Evolutionary conservation across 2,329 filamentous ascomycete genomes (phyloP), one percentile per base, ranked within the genome.

Genomic region (Colletotrichum sp.): DNA sequence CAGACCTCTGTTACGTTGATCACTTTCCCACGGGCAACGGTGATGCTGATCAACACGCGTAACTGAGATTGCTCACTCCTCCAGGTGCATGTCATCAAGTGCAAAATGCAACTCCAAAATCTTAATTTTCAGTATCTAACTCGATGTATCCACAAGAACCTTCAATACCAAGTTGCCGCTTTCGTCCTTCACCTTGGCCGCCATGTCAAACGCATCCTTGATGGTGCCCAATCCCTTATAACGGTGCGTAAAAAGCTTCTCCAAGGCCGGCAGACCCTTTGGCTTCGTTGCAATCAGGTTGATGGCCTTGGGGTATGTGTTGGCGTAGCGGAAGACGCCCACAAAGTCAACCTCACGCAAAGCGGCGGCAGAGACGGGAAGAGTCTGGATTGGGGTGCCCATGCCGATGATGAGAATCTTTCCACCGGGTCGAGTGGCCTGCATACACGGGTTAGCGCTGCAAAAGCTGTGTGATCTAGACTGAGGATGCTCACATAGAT

Each of bases 241-340:
- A 8, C 90, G 86, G 80, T 96, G 94, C 9, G 94, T 95, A 33
- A 95, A 88, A 57, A 96, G 85, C 81, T 90, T 91, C 29, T 87
- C 86, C 73, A 96, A 87, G 76, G 93, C 90, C 0, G 93, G 93
- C 76, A 94, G 86, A 15, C 86, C 81, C 5, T 84, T 82, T 24
- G 87, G 85, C 33, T 80, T 82, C 81, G 88, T 80, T 79, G 89
- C 79, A 29, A 91, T 80, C 65, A 91, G 82, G 72, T 87, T 81
- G 71, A 91, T 89, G 69, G 86, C 88, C 36, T 82, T 80, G 11
- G 89, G 87, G 80, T 96, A 96, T 1, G 93, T 93, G 83, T 95
- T 92, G n/a, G 91, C 92, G 78, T 94, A 94, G 70, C 93, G 88
- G 83, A 94, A 94, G 54, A 93, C 91, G 31, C 92, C 92, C 24